A percentile compares a stretch with the other conserved stretches of the same genome.
phyloP scores from a whole-genome alignment of 768 basidiomycete genomes.

The Mycena capillaripes region DNA sequence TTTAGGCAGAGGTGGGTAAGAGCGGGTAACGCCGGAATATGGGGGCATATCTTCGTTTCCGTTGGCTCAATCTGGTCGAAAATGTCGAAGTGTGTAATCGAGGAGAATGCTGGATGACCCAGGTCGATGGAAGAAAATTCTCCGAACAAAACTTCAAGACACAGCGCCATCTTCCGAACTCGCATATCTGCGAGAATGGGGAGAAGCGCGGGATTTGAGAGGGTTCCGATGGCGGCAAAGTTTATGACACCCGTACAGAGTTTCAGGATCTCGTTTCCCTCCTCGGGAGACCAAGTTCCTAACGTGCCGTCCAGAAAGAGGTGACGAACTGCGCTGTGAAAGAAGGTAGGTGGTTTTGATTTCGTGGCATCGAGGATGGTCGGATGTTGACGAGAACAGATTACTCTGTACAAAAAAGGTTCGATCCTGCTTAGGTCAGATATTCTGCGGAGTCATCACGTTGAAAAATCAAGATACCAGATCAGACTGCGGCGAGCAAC shows the following conservation, averaged over 20 bases:
- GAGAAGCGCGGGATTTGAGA: neutral
- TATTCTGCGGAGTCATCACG: neutral
- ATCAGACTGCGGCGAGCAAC: neutral
- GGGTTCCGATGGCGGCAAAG: neutral
- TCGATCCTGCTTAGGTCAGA: constrained; percentile 2
- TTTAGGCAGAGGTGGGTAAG: constrained; percentile 24
- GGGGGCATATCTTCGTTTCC: constrained; percentile 1
- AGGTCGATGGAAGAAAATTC: neutral
- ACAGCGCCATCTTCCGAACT: neutral
- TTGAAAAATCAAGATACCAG: neutral
- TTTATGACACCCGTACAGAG: neutral
- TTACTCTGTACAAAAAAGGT: neutral
- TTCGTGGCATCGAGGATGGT: neutral
- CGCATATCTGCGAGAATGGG: constrained; percentile 13
- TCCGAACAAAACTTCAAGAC: constrained; percentile 1
- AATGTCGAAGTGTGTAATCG: constrained; percentile 21
- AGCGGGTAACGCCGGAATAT: neutral
- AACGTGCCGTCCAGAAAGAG: neutral
- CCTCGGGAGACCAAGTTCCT: neutral
- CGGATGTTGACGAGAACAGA: neutral
- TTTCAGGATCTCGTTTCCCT: neutral
- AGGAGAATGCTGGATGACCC: neutral
- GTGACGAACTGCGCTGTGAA: neutral
- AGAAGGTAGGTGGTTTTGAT: constrained; percentile 1
- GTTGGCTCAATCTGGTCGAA: neutral